Base-by-base conservation (phyloP, 176 grass and related monocot genomes). In the Musa troglodytarum region DNA sequence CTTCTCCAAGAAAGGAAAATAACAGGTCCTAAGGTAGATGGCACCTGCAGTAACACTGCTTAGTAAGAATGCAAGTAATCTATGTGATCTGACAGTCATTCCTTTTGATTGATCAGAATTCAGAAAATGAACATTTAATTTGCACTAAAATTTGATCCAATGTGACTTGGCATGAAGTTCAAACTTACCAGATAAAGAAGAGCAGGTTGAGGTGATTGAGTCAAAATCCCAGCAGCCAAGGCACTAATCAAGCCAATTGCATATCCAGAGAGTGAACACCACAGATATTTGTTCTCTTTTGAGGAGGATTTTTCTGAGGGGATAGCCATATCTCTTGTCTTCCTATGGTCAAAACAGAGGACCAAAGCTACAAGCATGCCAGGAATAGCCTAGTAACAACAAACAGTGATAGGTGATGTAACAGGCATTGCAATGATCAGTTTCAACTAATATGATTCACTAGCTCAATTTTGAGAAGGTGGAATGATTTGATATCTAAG, bases 321-420 rank as follows among this genome's bases (percentile, higher is more conserved):
- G 83, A 72, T 73, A 77, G 72, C 68, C 50, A 74, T 68, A 2
- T 92, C 95, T 84, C 85, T 99, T 24, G 65, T 87, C 81, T 94
- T 99, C 68, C 69, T 87, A 55, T 93, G 85, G 69, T 98, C 95
- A 16, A 98, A 98, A 72, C 78, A 98, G 75, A 89, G 80, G 29
- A 89, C 90, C 63, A 98, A 87, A 77, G 90, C 95, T 22, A 98
- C 78, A 84, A 93, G 88, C 95, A 98, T 94, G 49, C 90, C 88
- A 19, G 95, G 95, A 84, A 99, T 99, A 53, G 95, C 95, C 95
- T 99, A 76, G 76, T 29, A 73, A 3, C 13, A 80, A 22, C 62
- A 81, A 75, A 28, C 24, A 12, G 24, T 81, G 77, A 61, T 65
- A 65, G 22, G 17, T 14, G 26, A 10, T 43, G 34, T 17, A 21